Base-by-base conservation (phyloP, 768 basidiomycete species). In the Botryobasidium botryosum region DNA sequence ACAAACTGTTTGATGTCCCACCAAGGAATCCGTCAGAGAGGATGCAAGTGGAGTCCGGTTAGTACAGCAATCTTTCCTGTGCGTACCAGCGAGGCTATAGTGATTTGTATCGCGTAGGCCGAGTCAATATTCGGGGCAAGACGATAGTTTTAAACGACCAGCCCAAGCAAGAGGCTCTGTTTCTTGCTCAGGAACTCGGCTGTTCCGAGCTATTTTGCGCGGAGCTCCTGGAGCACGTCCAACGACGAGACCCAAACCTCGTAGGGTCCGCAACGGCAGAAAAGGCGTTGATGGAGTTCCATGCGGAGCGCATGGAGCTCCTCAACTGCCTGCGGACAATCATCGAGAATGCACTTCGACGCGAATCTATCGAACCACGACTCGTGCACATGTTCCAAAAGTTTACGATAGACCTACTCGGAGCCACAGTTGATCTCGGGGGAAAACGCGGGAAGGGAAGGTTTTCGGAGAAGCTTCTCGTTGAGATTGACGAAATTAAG, bases 191-290 rank as follows among this genome's bases (percentile, higher is more conserved):
- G 55, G 74, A 84, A 44, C 76, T 94, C 43, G 69, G 74, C 53
- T 75, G 75, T 51, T 91, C 88, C 10, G 88, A 92, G 62, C 74
- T 77, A 52, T 76, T 82, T 59, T 62, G 77, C 41, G 82, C 86
- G 3, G 66, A 67, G 18, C 69, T 86, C 15, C 64, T 86, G 37
- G 73, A 80, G 47, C 61, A 69, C 18, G 67, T 79, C 33, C 76
- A 77, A 62, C 53, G 68, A 1, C 62, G 68, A 48, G 75, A 77
- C 53, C 77, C 82, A 0, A 83, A 84, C 50, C 62, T 78, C 13
- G 64, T 60, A 3, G 62, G 72, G 4, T 66, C 73, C 2, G 66
- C 64, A 45, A 72, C 66, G 41, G 64, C 85, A 26, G 85, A 88
- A 56, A 60, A 68, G 1, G 68, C 80, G 17, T 58, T 88, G 12